Percentiles rank a stretch among this genome's conserved stretches.
phyloP scores from a whole-genome alignment of 2,329 filamentous ascomycete genomes.

The Monosporascus sp. region DNA sequence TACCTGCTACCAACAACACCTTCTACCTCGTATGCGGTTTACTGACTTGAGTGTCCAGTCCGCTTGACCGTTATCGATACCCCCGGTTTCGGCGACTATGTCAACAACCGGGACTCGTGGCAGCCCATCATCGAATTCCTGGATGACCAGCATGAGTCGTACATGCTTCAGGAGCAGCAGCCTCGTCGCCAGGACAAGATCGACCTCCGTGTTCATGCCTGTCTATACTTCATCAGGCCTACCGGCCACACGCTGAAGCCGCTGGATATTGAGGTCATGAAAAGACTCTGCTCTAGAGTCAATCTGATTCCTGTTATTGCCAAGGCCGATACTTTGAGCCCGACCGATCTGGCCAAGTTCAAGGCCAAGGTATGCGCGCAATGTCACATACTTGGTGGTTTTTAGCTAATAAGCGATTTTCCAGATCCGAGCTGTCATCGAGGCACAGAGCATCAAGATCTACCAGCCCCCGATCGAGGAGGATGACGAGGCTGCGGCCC shows the following conservation, averaged over 20 bases:
- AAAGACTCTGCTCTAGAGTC: slow-evolving; percentile 94
- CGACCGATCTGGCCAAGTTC: slow-evolving; percentile 84
- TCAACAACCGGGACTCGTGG: slow-evolving; percentile 99
- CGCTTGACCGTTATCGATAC: slow-evolving; percentile 98
- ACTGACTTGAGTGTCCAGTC: slow-evolving; percentile 49
- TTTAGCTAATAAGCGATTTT: neutral
- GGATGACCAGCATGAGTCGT: slow-evolving; percentile 99
- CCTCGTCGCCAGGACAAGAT: slow-evolving; percentile 98
- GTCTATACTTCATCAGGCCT: slow-evolving; percentile 97
- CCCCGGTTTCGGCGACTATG: slow-evolving; percentile 97
- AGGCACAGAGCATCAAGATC: slow-evolving; percentile 99
- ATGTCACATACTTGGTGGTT: slow-evolving; percentile 5
- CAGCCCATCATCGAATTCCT: slow-evolving; percentile 99
- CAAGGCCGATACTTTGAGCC: slow-evolving; percentile 97
- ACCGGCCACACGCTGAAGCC: slow-evolving; percentile 98
- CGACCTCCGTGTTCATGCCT: slow-evolving; percentile 96
- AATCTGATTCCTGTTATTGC: slow-evolving; percentile 98
- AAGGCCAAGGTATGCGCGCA: slow-evolving; percentile 74
- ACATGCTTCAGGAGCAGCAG: slow-evolving; percentile 99
- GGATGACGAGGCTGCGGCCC: slow-evolving; percentile 91
- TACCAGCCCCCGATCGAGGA: slow-evolving; percentile 98
- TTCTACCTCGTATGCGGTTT: slow-evolving; percentile 10
- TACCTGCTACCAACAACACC: slow-evolving; percentile 32
- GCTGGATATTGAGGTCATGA: slow-evolving; percentile 99
- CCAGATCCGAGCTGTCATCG: slow-evolving; percentile 89